These are phyloP conservation scores for Apocynum venetum DNA, from an alignment of 257 asterid genomes.

Conservation along the genomic window DNA sequence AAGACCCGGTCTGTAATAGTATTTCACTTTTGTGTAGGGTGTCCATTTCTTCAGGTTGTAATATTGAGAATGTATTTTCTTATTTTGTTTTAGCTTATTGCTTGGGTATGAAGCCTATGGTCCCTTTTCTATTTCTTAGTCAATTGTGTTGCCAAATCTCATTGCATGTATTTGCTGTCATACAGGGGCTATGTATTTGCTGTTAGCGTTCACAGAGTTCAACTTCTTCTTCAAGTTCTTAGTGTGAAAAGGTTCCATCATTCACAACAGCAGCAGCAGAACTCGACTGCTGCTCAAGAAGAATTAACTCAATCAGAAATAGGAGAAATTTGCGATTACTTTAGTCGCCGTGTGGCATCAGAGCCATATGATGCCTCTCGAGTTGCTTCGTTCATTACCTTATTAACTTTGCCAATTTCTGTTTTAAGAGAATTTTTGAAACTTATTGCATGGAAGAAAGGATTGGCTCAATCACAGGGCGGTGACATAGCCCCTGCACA, in stretches of 20 bases:
- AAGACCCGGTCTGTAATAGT: background rate
- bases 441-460: slow-evolving; percentile 99
- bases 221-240: slow-evolving; percentile 97
- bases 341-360: slow-evolving; percentile 99
- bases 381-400: slow-evolving; percentile 95
- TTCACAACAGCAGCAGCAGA: slow-evolving; percentile 89
- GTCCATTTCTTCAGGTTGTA: background rate
- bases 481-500: slow-evolving; percentile 73
- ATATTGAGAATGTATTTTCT: background rate
- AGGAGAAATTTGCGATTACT: slow-evolving; percentile 94
- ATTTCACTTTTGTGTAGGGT: background rate
- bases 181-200: slow-evolving; percentile 98
- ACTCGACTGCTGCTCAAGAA: slow-evolving; percentile 71
- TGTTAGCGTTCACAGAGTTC: slow-evolving; percentile 98
- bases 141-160: background rate
- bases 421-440: slow-evolving; percentile 86
- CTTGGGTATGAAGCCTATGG: background rate
- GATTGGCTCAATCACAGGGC: slow-evolving; percentile 75
- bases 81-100: background rate
- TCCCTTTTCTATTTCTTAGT: background rate
- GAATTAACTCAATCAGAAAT: slow-evolving; percentile 93
- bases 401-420: slow-evolving; percentile 86
- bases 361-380: slow-evolving; percentile 99
- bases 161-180: slow-evolving; percentile 15
- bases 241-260: slow-evolving; percentile 91